Conservation (phyloP, 2,329 filamentous ascomycete genomes). For the Escovopsis sp. region DNA sequence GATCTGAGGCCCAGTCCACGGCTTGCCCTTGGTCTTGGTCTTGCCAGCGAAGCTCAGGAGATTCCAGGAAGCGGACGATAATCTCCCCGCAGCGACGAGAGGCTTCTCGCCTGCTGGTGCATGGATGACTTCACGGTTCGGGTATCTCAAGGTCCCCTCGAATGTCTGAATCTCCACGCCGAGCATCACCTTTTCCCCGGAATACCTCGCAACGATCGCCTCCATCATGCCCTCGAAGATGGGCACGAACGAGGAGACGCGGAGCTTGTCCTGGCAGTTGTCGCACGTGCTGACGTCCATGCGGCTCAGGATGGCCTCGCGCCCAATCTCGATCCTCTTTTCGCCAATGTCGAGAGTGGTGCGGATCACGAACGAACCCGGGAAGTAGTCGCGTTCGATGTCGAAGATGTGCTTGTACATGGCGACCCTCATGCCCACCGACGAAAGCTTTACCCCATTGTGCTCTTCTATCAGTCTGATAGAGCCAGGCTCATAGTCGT, state of each 20-base stretch:
- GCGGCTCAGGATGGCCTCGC: conserved; percentile 11
- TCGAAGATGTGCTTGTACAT: not conserved
- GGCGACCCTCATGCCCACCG: conserved; percentile 2
- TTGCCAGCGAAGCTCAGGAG: too few species aligned
- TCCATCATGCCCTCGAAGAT: not conserved
- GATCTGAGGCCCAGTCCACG: too few species aligned
- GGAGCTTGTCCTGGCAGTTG: conserved; percentile 13
- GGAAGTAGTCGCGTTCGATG: conserved; percentile 9
- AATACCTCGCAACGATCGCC: not conserved
- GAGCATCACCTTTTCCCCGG: too few species aligned
- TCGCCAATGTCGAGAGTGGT: conserved; percentile 4
- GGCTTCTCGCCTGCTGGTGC: too few species aligned
- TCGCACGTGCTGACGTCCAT: conserved; percentile 11
- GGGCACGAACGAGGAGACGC: conserved; percentile 7
- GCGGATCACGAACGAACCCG: conserved; percentile 13
- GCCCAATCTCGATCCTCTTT: conserved; percentile 2
- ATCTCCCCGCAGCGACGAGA: too few species aligned
- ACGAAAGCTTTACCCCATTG: not conserved
- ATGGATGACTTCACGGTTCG: too few species aligned
- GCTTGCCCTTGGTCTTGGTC: too few species aligned
- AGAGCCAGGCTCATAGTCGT: conserved; percentile 4
- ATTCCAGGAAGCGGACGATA: too few species aligned
- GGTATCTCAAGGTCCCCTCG: too few species aligned
- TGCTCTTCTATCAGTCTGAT: not conserved
- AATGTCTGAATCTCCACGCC: too few species aligned